These are phyloP conservation scores for Hymenoscyphus fructigenus DNA, from an alignment of 2,329 filamentous ascomycete genomes.

Conservation along the genomic window DNA sequence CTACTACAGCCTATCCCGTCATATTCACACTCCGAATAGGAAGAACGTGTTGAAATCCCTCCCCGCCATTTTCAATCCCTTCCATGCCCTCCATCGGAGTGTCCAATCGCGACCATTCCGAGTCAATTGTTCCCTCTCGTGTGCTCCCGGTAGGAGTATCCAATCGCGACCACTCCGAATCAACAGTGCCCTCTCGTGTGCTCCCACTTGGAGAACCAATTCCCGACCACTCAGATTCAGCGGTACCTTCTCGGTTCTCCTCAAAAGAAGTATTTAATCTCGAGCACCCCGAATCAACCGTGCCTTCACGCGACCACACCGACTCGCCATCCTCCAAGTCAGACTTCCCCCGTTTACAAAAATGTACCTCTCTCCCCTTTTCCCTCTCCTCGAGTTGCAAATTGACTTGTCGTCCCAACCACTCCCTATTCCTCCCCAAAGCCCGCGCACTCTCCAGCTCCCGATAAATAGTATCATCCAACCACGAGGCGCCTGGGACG, in stretches of 20 bases:
- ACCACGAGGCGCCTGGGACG: background rate
- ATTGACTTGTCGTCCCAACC: background rate
- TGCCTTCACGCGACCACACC: too few relatives aligned
- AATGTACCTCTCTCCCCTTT: background rate
- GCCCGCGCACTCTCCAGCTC: background rate
- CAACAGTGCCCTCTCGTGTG: too few relatives aligned
- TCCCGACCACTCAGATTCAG: background rate
- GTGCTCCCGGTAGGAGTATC: too few relatives aligned
- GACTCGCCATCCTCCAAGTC: background rate
- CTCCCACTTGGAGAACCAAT: background rate
- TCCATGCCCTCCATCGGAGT: background rate
- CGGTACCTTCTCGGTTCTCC: too few relatives aligned
- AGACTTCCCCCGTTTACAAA: background rate
- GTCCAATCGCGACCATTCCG: background rate
- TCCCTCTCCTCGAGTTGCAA: background rate
- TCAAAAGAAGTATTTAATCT: too few relatives aligned
- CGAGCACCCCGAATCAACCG: too few relatives aligned
- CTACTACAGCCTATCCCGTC: background rate
- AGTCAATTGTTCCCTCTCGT: background rate
- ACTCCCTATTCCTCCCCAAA: background rate
- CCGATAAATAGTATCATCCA: background rate
- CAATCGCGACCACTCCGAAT: background rate
- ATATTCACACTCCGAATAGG: background rate
- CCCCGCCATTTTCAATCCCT: background rate
- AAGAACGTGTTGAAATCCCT: background rate